A percentile compares a stretch with the other conserved stretches of the same genome.
Evolutionary conservation across 2,329 filamentous ascomycete genomes (phyloP).

Genomic region (Alternaria sp.): DNA sequence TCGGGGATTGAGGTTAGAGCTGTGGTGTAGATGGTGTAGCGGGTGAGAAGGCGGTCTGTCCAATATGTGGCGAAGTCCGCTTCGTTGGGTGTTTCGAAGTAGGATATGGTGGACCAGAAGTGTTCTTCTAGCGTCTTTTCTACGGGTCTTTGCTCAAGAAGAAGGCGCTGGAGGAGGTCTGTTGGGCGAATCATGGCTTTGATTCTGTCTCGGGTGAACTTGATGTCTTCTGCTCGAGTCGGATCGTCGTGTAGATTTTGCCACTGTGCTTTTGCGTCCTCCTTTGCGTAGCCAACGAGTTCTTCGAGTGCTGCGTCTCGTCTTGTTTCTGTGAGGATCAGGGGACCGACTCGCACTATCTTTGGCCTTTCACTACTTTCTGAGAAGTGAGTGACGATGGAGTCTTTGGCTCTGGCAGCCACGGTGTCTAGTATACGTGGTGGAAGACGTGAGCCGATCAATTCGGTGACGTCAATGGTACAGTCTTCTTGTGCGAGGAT

Average conservation of each 20-base stretch:
- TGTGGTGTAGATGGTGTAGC: conserved; percentile 38
- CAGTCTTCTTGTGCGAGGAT: conserved; percentile 29
- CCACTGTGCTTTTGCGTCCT: conserved; percentile 39
- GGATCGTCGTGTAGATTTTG: conserved; percentile 28
- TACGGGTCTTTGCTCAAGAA: conserved; percentile 31
- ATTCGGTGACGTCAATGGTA: conserved; percentile 31
- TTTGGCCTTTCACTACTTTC: not conserved
- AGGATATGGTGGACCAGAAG: conserved; percentile 37
- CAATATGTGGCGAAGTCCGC: conserved; percentile 44
- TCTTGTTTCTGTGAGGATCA: conserved; percentile 30
- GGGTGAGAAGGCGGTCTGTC: conserved; percentile 41
- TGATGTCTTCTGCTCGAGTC: conserved; percentile 27
- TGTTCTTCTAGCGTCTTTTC: conserved; percentile 34
- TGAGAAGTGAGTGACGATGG: conserved; percentile 16
- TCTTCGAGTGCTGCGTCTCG: conserved; percentile 18
- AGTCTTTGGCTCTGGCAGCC: conserved; percentile 23
- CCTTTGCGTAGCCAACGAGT: conserved; percentile 29
- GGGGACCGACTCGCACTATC: conserved; percentile 26
- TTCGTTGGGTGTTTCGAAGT: conserved; percentile 43
- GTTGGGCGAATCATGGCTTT: conserved; percentile 16
- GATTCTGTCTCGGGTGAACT: conserved; percentile 36
- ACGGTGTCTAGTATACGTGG: conserved; percentile 19
- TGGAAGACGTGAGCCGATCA: conserved; percentile 22
- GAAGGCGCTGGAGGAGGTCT: conserved; percentile 19
- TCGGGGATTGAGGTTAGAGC: conserved; percentile 39